Base-by-base conservation (phyloP, 176 grass and related monocot genomes). In the Aegilops tauschii region DNA sequence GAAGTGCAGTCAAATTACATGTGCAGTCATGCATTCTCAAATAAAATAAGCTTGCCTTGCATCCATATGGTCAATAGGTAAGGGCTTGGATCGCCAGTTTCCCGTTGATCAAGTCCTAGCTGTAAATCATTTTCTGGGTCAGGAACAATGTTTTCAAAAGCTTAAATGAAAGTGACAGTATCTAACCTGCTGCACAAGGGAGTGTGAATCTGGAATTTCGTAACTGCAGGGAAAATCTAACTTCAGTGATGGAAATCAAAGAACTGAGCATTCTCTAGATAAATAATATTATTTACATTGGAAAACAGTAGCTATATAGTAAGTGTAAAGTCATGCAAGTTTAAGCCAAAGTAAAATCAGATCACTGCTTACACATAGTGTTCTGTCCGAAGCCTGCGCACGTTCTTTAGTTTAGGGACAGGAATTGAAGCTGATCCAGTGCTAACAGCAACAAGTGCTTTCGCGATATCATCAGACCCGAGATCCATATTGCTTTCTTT, bases 141-240 rank as follows among this genome's bases (percentile, higher is more conserved):
- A 90, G 81, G 64, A 83, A 78, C 17, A 42, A 81, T 77, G 40
- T 70, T 82, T 76, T 77, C 27, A 73, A 87, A 77, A 30, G 52
- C 12, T 83, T 77, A 71, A 66, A 78, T 30, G 25, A 72, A 90
- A 65, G 63, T 16, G 8, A 35, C 61, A 83, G 25, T 35, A 86
- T 83, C 92, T 98, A 65, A 98, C 96, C 93, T 84, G 47, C 42
- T 86, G 72, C 69, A 94, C 45, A 14, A 98, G 88, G 69, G 85
- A 84, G 71, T 98, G 96, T 35, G 84, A 88, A 95, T 98, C 96
- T 88, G 93, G 96, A 90, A 98, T 80, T 73, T 98, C 93, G 5
- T 98, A 98, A 21, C 96, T 98, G 90, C 64, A 93, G 63, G 59
- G 21, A 90, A 62, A 70, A 68, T 73, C 18, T 56, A 29, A 82